phyloP scores from a whole-genome alignment of 352 stramenopile species.

The Phytophthora cactorum region DNA sequence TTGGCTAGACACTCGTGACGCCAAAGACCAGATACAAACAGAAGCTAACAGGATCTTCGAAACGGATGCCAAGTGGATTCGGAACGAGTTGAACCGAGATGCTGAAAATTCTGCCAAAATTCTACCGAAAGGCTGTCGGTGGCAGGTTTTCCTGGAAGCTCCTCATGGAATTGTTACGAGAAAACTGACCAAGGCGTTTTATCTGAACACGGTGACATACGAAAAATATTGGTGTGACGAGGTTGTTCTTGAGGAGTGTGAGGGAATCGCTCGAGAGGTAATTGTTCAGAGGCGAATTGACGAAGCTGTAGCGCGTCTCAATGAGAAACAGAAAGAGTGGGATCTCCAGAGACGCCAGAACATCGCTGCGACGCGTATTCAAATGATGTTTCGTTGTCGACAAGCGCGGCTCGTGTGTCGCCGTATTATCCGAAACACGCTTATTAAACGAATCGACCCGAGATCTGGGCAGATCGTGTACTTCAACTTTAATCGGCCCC shows the following conservation, averaged over 20 bases:
- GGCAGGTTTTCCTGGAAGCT: slow-evolving; percentile 65
- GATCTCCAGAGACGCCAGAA: slow-evolving; percentile 41
- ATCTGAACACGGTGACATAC: slow-evolving; percentile 65
- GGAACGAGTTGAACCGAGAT: slow-evolving; percentile 50
- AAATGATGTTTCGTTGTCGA: slow-evolving; percentile 67
- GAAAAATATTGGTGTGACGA: slow-evolving; percentile 77
- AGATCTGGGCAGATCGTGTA: slow-evolving; percentile 57
- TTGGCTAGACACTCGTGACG: slow-evolving; percentile 48
- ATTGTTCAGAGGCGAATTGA: slow-evolving; percentile 62
- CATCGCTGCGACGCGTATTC: slow-evolving; percentile 57
- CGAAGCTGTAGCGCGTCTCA: slow-evolving; percentile 41
- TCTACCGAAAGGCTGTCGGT: slow-evolving; percentile 49
- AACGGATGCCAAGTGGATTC: slow-evolving; percentile 50
- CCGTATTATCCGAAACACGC: slow-evolving; percentile 53
- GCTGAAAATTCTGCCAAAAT: slow-evolving; percentile 32
- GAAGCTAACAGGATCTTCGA: slow-evolving; percentile 67
- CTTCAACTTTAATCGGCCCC: slow-evolving; percentile 55
- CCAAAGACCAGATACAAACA: slow-evolving; percentile 29
- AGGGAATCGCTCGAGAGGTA: slow-evolving; percentile 62
- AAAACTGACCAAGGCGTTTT: slow-evolving; percentile 69
- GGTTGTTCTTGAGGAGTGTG: slow-evolving; percentile 70
- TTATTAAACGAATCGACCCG: slow-evolving; percentile 72
- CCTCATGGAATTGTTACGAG: slow-evolving; percentile 46
- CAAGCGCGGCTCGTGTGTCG: slow-evolving; percentile 50
- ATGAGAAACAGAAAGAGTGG: slow-evolving; percentile 40